Evolutionary conservation across 495 filamentous ascomycete species (phyloP).

Genomic region (Annulohypoxylon moriforme): DNA sequence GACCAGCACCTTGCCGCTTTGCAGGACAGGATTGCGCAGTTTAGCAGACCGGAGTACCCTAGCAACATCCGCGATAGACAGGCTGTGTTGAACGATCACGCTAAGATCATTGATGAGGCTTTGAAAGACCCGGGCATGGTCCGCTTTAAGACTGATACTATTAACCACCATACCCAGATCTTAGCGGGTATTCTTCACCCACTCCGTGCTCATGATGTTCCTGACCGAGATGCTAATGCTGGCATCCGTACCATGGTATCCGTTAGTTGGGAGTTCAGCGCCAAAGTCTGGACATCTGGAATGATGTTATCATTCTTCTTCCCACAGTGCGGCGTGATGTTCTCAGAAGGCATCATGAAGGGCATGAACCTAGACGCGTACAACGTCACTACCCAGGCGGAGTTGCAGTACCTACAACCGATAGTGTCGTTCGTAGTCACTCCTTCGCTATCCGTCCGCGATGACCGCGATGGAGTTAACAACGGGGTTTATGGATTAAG

Average conservation of each 20-base stretch:
- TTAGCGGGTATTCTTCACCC: constrained; percentile 38
- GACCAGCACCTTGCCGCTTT: constrained; percentile 25
- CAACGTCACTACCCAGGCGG: constrained; percentile 12
- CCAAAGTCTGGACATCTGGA: constrained; percentile 49
- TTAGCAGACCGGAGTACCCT: neutral
- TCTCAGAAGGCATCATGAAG: constrained; percentile 42
- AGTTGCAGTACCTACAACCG: constrained; percentile 47
- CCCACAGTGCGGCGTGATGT: constrained; percentile 47
- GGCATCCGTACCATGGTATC: constrained; percentile 36
- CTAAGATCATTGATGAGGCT: constrained; percentile 28
- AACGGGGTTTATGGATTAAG: constrained; percentile 37
- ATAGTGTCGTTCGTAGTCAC: constrained; percentile 52
- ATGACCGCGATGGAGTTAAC: constrained; percentile 42
- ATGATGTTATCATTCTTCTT: constrained; percentile 52
- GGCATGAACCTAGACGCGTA: constrained; percentile 41
- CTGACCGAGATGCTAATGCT: constrained; percentile 19
- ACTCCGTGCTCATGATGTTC: constrained; percentile 15
- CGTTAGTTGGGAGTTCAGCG: constrained; percentile 46
- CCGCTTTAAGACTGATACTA: constrained; percentile 23
- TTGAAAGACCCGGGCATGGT: neutral
- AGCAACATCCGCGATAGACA: constrained; percentile 23
- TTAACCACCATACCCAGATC: constrained; percentile 36
- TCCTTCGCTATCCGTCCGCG: constrained; percentile 51
- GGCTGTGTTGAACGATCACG: constrained; percentile 41
- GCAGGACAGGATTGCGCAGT: constrained; percentile 9